Conservation (phyloP, 2,329 filamentous ascomycete genomes). For the Coniella lustricola region DNA sequence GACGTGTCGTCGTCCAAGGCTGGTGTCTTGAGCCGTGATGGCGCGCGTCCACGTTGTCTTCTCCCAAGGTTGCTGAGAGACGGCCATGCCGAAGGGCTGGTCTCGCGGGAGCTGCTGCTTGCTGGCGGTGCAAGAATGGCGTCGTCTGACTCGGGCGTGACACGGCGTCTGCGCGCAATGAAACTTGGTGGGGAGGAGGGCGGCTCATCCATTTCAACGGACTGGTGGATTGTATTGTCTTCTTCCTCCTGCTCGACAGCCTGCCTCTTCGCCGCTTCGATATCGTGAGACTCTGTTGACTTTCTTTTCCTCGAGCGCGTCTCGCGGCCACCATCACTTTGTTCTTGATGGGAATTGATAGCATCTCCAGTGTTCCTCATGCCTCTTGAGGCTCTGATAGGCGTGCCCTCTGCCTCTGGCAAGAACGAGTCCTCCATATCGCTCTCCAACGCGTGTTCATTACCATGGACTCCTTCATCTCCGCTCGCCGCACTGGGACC, state of each 20-base stretch:
- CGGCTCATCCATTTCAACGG: conserved; percentile 19
- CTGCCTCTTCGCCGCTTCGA: conserved; percentile 25
- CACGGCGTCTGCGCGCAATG: conserved; percentile 27
- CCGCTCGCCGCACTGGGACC: conserved; percentile 17
- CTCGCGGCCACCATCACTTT: background rate
- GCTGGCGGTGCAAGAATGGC: conserved; percentile 49
- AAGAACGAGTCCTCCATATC: conserved; percentile 24
- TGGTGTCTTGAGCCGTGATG: conserved; percentile 28
- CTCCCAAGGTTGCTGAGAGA: conserved; percentile 44
- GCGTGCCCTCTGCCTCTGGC: conserved; percentile 24
- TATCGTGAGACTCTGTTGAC: conserved; percentile 39
- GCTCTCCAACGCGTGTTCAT: conserved; percentile 12
- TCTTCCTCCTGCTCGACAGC: conserved; percentile 18
- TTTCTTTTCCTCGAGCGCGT: conserved; percentile 48
- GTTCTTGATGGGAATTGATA: background rate
- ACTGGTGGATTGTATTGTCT: conserved; percentile 19
- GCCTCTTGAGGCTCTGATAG: conserved; percentile 15
- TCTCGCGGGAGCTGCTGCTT: conserved; percentile 39
- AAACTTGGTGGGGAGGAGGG: conserved; percentile 28
- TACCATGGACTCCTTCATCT: background rate
- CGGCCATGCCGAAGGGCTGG: conserved; percentile 41
- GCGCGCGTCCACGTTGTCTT: conserved; percentile 27
- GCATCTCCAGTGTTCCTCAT: background rate
- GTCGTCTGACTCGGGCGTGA: conserved; percentile 36
- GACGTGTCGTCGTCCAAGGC: conserved; percentile 37